A percentile compares a stretch with the other conserved stretches of the same genome.
phyloP scores from a whole-genome alignment of 257 asterid species.

The Nicotiana benthamiana region DNA sequence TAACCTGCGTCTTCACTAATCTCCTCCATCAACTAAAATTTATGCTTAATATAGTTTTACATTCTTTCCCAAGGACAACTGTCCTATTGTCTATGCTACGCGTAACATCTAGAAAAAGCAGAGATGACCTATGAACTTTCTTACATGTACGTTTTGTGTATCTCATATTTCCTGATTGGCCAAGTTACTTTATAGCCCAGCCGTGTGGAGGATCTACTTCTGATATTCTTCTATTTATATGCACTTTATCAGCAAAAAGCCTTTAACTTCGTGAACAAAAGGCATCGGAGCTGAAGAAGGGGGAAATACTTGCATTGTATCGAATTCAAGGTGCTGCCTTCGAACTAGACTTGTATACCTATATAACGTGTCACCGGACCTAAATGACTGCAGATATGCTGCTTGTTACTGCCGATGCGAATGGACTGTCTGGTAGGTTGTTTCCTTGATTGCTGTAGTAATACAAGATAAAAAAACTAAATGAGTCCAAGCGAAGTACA shows the following conservation, averaged over 20 bases:
- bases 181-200: constrained; percentile 4
- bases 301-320: constrained; percentile 25
- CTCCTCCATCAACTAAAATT: too few relatives aligned
- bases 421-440: constrained; percentile 71
- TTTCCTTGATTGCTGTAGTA: constrained; percentile 42
- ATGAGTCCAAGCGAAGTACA: background rate
- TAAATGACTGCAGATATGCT: constrained; percentile 51
- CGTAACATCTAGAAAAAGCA: constrained; percentile 8
- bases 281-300: constrained; percentile 2
- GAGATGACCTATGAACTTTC: constrained; percentile 12
- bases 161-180: constrained; percentile 17
- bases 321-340: constrained; percentile 22
- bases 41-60: too few relatives aligned
- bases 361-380: constrained; percentile 11
- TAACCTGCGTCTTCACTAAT: too few relatives aligned
- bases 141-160: constrained; percentile 27
- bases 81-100: constrained; percentile 11
- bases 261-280: constrained; percentile 16
- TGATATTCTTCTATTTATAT: constrained; percentile 17
- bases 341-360: constrained; percentile 24
- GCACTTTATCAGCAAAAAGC: constrained; percentile 19
- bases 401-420: constrained; percentile 43
- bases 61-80: background rate
- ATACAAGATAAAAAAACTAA: background rate
- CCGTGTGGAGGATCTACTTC: constrained; percentile 22